Percentiles rank a stretch among this genome's conserved stretches.
phyloP scores from a whole-genome alignment of 139 green algal genomes.

The Haematococcus lacustris region DNA sequence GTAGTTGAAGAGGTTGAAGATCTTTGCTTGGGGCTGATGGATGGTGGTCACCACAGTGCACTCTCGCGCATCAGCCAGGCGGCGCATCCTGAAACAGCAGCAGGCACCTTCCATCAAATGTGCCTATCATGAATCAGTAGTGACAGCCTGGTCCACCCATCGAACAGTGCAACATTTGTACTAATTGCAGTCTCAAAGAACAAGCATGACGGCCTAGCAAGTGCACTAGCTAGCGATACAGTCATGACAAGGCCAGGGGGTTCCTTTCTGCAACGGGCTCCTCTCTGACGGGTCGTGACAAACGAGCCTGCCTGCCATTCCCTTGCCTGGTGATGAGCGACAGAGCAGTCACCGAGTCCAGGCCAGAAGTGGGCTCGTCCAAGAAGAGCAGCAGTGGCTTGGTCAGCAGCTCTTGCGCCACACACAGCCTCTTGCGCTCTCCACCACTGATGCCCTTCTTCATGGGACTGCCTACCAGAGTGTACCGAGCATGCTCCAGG shows the following conservation, averaged over 20 bases:
- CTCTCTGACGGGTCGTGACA: too few species aligned
- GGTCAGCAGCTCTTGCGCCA: slow-evolving; percentile 53
- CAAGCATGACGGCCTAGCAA: too few species aligned
- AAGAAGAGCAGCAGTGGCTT: slow-evolving; percentile 54
- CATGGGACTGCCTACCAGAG: slow-evolving; percentile 40
- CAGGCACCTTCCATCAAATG: too few species aligned
- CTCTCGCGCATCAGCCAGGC: slow-evolving; percentile 22
- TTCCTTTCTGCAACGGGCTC: too few species aligned
- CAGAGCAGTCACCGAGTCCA: slow-evolving; percentile 40
- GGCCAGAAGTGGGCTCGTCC: slow-evolving; percentile 39
- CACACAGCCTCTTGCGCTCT: slow-evolving; percentile 55
- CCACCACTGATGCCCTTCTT: slow-evolving; percentile 51
- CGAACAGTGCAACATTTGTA: too few species aligned
- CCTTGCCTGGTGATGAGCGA: slow-evolving; percentile 34
- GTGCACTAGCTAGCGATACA: too few species aligned
- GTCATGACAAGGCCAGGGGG: too few species aligned
- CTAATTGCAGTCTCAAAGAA: too few species aligned
- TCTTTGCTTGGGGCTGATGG: slow-evolving; percentile 67
- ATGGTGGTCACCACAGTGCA: slow-evolving; percentile 70
- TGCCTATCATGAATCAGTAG: too few species aligned
- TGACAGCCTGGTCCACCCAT: too few species aligned
- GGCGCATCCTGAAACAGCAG: too few species aligned
- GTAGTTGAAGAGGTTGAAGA: slow-evolving; percentile 65
- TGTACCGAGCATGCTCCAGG: slow-evolving; percentile 38
- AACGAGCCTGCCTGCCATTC: too few species aligned